Evolutionary conservation across 768 basidiomycete species (phyloP).

Genomic region (Termitomyces sp.): DNA sequence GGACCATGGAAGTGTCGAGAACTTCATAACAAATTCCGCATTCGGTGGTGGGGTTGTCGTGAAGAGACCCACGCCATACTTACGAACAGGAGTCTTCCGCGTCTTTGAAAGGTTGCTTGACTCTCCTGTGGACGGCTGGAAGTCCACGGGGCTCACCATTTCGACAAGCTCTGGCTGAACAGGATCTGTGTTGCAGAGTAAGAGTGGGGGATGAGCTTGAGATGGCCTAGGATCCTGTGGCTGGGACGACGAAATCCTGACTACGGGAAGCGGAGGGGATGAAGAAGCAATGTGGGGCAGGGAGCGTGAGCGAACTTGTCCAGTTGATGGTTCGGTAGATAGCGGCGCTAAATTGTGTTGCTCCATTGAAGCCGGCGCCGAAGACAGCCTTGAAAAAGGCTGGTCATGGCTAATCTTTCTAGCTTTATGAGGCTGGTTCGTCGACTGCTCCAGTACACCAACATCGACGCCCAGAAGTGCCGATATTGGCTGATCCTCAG

Average conservation of each 20-base stretch:
- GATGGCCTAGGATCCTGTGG: not conserved
- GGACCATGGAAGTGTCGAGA: not conserved
- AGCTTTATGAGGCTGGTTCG: slow-evolving; percentile 7
- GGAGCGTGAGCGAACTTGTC: not conserved
- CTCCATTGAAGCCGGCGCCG: not conserved
- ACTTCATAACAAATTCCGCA: not conserved
- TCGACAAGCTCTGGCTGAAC: not conserved
- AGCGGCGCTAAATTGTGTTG: not conserved
- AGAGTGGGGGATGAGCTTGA: not conserved
- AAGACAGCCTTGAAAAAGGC: slow-evolving; percentile 2
- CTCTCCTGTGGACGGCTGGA: not conserved
- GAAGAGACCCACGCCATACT: slow-evolving; percentile 5
- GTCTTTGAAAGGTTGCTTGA: not conserved
- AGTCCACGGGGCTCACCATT: not conserved
- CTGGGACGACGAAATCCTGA: not conserved
- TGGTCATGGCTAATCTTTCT: slow-evolving; percentile 11
- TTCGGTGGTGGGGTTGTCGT: slow-evolving; percentile 5
- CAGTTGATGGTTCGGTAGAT: not conserved
- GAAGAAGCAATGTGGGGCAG: not conserved
- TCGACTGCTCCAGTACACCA: not conserved
- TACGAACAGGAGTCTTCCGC: not conserved
- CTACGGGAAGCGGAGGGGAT: not conserved
- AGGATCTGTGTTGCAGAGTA: not conserved
- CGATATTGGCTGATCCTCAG: not conserved
- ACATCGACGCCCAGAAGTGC: not conserved